These are phyloP conservation scores for Endotrypanum monterogeii DNA, from an alignment of 208 protist genomes.

Conservation along the genomic window DNA sequence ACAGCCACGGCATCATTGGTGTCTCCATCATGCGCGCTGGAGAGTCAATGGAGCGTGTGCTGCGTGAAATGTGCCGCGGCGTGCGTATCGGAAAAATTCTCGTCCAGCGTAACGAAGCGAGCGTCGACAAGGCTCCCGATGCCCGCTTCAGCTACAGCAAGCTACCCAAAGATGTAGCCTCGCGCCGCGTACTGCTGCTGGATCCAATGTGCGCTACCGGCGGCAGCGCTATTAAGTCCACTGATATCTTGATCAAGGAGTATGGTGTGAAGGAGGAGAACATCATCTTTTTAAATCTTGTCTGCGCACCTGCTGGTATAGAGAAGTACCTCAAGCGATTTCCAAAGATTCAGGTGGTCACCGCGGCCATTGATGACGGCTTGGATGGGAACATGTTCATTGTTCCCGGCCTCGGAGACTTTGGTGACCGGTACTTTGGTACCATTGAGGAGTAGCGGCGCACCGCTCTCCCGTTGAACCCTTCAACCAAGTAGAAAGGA, in stretches of 20 bases:
- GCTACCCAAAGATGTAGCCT: conserved; percentile 93
- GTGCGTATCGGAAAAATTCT: conserved; percentile 98
- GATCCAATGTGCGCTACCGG: conserved; percentile 97
- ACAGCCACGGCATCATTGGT: conserved; percentile 90
- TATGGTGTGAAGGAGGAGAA: conserved; percentile 91
- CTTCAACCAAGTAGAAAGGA: too few relatives aligned
- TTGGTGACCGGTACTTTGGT: conserved; percentile 97
- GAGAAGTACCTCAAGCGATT: conserved; percentile 61
- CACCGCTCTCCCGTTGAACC: not conserved
- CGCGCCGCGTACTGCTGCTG: conserved; percentile 93
- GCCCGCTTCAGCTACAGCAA: conserved; percentile 94
- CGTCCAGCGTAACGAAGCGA: conserved; percentile 96
- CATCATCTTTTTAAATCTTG: conserved; percentile 97
- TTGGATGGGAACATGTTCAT: conserved; percentile 95
- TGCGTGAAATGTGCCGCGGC: conserved; percentile 94
- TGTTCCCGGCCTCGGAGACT: conserved; percentile 96
- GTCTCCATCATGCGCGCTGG: conserved; percentile 97
- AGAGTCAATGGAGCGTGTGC: conserved; percentile 95
- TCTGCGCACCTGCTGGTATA: conserved; percentile 92
- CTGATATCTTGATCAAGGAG: conserved; percentile 77
- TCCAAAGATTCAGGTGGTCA: conserved; percentile 92
- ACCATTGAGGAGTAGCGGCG: conserved; percentile 53
- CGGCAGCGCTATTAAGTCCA: conserved; percentile 83
- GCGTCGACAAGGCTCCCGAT: conserved; percentile 87
- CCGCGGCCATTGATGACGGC: conserved; percentile 89